Evolutionary conservation across 192 early-diverging fungal genomes (phyloP), one percentile per base, ranked within the genome.

Genomic region (Entomortierella parvispora): DNA sequence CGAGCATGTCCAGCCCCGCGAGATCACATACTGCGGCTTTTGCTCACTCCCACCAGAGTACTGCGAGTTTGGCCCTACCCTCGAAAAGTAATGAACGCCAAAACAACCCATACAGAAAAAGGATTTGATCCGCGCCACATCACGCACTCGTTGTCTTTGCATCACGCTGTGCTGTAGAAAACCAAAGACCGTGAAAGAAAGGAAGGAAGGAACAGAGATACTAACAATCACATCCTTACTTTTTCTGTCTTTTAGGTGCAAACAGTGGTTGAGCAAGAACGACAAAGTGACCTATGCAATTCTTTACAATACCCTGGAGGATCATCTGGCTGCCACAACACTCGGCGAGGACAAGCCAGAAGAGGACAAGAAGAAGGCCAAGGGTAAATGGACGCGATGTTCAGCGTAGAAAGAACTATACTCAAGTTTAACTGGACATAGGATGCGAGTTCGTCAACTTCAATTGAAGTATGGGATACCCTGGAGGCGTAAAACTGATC

Each of bases 21-120:
- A 76, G 37, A 64, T 76, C 54, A 51, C 62, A 23, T 76, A 76
- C 59, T 76, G 72, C 65, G 72, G 72, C 57, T 76, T 76, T 51
- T 76, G 72, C 72, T 76, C 72, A 17, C 33, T 76, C 28, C 72
- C 72, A 4, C 72, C 72, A 23, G 69, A 94, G 93, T 98, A 94
- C 82, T 98, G 96, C 84, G 94, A 94, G 84, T 96, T 92, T 60
- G 87, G 91, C n/a, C 89, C 91, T 26, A 91, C 92, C 18, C 80
- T 86, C 43, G 89, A 91, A 58, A 91, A 93, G 69, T 98, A 76
- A 44, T n/a, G n/a, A n/a, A n/a, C n/a, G n/a, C n/a, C n/a, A n/a
- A n/a, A n/a, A n/a, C n/a, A n/a, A n/a, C n/a, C n/a, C n/a, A n/a
- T n/a, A n/a, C n/a, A n/a, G n/a, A n/a, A n/a, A n/a, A n/a, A n/a